phyloP scores from a whole-genome alignment of 345 rosid species.

The Moringa oleifera region DNA sequence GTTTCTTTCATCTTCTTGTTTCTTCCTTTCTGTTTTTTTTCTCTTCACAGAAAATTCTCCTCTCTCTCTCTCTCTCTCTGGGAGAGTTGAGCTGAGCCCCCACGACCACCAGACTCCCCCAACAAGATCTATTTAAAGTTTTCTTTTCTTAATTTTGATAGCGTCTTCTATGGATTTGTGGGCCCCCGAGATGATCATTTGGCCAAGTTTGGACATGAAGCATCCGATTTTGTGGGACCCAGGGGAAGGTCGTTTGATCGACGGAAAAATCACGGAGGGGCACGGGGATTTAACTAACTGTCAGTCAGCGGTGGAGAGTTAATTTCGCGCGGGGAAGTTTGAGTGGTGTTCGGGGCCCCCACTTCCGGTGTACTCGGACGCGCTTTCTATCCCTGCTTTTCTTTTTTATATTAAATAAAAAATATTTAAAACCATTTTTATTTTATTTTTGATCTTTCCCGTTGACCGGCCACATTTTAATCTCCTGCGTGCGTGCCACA shows the following conservation, averaged over 20 bases:
- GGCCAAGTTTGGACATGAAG: too few species aligned
- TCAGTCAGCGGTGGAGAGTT: constrained; percentile 1
- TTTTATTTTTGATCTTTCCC: too few species aligned
- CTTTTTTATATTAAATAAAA: too few species aligned
- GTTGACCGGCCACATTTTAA: too few species aligned
- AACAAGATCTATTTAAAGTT: constrained; percentile 11
- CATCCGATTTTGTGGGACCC: too few species aligned
- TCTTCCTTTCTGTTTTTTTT: constrained; percentile 7
- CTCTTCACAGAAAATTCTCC: constrained; percentile 15
- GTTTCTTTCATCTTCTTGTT: constrained; percentile 13
- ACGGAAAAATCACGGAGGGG: constrained; percentile 13
- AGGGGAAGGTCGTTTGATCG: background rate
- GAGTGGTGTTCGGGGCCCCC: constrained; percentile 29
- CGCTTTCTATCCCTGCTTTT: constrained; percentile 21
- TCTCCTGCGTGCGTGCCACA: too few species aligned
- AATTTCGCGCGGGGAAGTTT: background rate
- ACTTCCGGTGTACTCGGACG: constrained; percentile 36
- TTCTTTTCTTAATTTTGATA: constrained; percentile 14
- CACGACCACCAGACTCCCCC: background rate
- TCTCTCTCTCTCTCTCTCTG: background rate
- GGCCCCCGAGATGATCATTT: background rate
- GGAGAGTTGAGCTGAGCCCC: background rate
- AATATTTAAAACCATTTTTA: too few species aligned
- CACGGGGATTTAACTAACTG: constrained; percentile 8
- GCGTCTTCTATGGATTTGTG: background rate